Base-by-base conservation (phyloP, 2,329 filamentous ascomycete genomes). In the Gaeumannomyces sp. region DNA sequence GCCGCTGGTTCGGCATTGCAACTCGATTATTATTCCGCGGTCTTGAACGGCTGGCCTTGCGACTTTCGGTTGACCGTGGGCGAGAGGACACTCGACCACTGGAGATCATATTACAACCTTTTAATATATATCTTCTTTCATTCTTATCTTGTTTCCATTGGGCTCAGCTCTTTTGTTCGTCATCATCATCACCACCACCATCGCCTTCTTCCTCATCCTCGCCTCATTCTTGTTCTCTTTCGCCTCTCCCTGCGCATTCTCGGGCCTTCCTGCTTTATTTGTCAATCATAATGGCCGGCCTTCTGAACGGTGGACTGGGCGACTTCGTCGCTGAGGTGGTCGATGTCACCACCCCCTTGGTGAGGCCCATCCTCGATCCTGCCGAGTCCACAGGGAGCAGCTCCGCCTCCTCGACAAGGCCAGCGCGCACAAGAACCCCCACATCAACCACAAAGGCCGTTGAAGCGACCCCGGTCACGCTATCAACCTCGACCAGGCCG, bases 251-350 rank as follows among this genome's bases (percentile, higher is more conserved):
- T 57, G 6, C 53, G 16, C 29, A 1, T 16, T 56, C 13, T 58
- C 25, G n/a, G 19, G 28, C 50, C 14, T 60, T 22, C 29, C 31
- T 59, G 16, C 19, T 28, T 59, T 27, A 14, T 38, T 45, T 29
- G 1, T n/a, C 14, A 31, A n/a, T 27, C 22, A 63, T 29, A 59
- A 63, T 63, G 62, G 62, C 62, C 57, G 62, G 62, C 13, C 62
- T 45, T 25, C 57, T 63, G 53, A 63, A 59, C 19, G 62, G 56
- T 35, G 62, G 56, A n/a, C 29, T 59, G 53, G 11, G 33, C 28
- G 60, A 35, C 16, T 13, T 22, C 60, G 60, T 45, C 60, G 61
- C 25, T 29, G 61, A 58, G 28, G 5, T 58, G 4, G 25, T n/a
- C 53, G 62, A 56, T 22, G 53, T 59, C n/a, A 45, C 62, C 27